phyloP scores from a whole-genome alignment of 352 stramenopile species.

The Phytophthora foliorum region DNA sequence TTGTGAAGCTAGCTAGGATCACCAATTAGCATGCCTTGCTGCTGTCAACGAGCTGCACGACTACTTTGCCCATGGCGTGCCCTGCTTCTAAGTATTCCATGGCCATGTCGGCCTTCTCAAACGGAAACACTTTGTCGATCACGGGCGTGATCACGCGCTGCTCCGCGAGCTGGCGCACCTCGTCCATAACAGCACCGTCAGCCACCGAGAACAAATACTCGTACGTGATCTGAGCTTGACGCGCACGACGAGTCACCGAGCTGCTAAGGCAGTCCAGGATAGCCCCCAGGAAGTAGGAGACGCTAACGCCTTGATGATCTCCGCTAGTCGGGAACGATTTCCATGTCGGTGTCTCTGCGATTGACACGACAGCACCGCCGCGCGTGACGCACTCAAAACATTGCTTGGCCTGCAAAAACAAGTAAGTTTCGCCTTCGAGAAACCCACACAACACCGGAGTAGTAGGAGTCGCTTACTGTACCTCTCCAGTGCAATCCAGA shows the following conservation, averaged over 20 bases:
- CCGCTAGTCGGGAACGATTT: slow-evolving; percentile 40
- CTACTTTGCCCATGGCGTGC: slow-evolving; percentile 72
- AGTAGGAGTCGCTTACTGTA: slow-evolving; percentile 29
- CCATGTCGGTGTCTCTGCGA: slow-evolving; percentile 63
- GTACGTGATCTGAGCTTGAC: slow-evolving; percentile 61
- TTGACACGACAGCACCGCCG: slow-evolving; percentile 65
- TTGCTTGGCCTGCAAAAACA: slow-evolving; percentile 46
- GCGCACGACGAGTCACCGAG: slow-evolving; percentile 61
- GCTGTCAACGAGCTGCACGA: slow-evolving; percentile 59
- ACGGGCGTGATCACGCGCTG: slow-evolving; percentile 55
- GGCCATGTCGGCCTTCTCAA: slow-evolving; percentile 70
- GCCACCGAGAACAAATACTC: slow-evolving; percentile 62
- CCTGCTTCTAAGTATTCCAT: slow-evolving; percentile 75
- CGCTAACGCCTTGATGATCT: slow-evolving; percentile 41
- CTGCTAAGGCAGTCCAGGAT: slow-evolving; percentile 72
- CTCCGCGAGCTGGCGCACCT: slow-evolving; percentile 63
- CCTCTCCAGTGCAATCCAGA: slow-evolving; percentile 81
- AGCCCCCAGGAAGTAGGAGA: slow-evolving; percentile 58
- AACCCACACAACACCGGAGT: background rate
- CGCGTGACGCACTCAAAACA: slow-evolving; percentile 75
- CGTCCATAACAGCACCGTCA: slow-evolving; percentile 52
- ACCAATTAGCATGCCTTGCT: slow-evolving; percentile 22
- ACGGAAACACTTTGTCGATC: slow-evolving; percentile 76
- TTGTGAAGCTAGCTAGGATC: slow-evolving; percentile 1
- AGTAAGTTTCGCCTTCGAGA: background rate